Evolutionary conservation across 176 grass and related monocot species (phyloP).

Genomic region (Metroxylon sagu): DNA sequence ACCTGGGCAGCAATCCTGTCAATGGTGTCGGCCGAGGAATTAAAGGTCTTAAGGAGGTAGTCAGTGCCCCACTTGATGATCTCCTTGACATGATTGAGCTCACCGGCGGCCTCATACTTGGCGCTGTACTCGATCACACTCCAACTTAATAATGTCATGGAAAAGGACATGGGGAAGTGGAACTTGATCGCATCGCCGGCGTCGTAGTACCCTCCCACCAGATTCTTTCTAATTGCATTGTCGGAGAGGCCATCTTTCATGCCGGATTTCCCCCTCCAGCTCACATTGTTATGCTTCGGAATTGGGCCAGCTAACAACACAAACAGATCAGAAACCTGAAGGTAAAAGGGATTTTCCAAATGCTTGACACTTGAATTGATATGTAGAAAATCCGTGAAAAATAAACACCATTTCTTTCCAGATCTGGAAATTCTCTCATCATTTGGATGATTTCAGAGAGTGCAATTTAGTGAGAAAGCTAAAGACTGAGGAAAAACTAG

Average conservation of each 20-base stretch:
- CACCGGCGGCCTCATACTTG: constrained; percentile 4
- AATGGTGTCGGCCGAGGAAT: constrained; percentile 2
- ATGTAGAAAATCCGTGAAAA: too few relatives aligned
- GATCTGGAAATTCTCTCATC: not conserved
- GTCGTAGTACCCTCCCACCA: constrained; percentile 5
- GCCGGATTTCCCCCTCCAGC: constrained; percentile 5
- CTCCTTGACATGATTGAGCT: not conserved
- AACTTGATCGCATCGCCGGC: constrained; percentile 7
- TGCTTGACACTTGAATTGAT: too few relatives aligned
- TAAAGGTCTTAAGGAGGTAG: constrained; percentile 9
- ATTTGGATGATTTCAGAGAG: too few relatives aligned
- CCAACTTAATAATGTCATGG: constrained; percentile 4
- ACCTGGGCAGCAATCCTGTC: not conserved
- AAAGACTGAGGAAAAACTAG: too few relatives aligned
- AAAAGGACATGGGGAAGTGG: constrained; percentile 7
- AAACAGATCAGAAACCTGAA: constrained; percentile 1
- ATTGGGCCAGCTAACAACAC: not conserved
- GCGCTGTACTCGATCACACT: constrained; percentile 8
- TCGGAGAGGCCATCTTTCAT: constrained; percentile 1
- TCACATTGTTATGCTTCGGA: constrained; percentile 8
- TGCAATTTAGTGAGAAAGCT: too few relatives aligned
- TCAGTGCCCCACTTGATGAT: constrained; percentile 12
- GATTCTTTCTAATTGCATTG: not conserved
- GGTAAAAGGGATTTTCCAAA: too few relatives aligned
- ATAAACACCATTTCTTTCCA: too few relatives aligned